Evolutionary conservation across 345 rosid species (phyloP), one percentile per base, ranked within the genome.

Genomic region (Dipteronia sinensis): DNA sequence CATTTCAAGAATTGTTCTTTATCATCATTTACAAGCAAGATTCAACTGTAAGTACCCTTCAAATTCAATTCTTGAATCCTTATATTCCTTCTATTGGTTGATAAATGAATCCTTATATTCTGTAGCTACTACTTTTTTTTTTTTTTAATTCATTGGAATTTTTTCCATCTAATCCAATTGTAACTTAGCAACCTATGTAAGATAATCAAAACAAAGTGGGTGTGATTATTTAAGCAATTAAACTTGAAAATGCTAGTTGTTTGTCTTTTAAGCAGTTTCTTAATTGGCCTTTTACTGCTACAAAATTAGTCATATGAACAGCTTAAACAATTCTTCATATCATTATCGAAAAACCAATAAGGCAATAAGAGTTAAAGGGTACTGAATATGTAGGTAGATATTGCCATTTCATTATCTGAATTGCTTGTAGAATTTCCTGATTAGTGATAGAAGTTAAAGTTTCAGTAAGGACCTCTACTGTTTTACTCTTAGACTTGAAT

Each of bases 11-110:
- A 25, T 23, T 20, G 13, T 40, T 67, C 49, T 55, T n/a, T 1
- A 42, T 65, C 20, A 31, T 34, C 20, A 29, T 20, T 65, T 63
- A 10, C 27, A 27, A 27, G 27, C 17, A 68, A 12, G 34, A n/a
- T 46, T 17, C 38, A 29, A 44, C 31, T 62, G 77, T 64, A 74
- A 74, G 62, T 74, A 27, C 6, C 38, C 38, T 34, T 4, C 38
- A 34, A 34, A 34, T 17, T 56, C 62, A n/a, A 4, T 13, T 16
- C 31, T 62, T 16, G 22, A 17, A 20, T 61, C 47, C 25, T 42
- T 59, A 40, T n/a, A 56, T 13, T 42, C 20, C 4, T 1, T 40
- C 22, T 74, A 12, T 16, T 23, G 19, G 42, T 61, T 40, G 17
- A 34, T 55, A 55, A 31, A 34, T 16, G 22, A 17, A 20, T 61